These are phyloP conservation scores for Hypoxylon crocopeplum DNA, from an alignment of 495 filamentous ascomycete genomes.

Conservation along the genomic window DNA sequence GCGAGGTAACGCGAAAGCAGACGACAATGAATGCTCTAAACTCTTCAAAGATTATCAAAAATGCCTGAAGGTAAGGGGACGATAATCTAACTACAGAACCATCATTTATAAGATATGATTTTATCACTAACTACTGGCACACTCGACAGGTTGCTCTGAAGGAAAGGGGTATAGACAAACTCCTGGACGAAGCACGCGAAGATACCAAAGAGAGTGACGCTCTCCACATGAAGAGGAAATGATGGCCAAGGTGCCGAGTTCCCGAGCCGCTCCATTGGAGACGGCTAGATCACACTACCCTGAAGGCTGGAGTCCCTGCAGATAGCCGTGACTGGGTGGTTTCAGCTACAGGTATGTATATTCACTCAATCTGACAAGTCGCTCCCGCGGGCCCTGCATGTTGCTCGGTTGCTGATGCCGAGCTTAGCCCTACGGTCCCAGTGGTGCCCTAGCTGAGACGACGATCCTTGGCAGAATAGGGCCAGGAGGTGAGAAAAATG, in stretches of 20 bases:
- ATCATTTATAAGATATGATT: constrained; percentile 11
- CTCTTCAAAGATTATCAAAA: constrained; percentile 86
- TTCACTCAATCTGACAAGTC: too few relatives aligned
- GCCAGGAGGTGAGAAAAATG: constrained; percentile 14
- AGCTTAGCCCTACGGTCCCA: too few relatives aligned
- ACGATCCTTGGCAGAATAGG: too few relatives aligned
- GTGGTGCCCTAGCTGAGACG: too few relatives aligned
- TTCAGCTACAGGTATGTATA: too few relatives aligned
- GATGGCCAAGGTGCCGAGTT: constrained; percentile 11
- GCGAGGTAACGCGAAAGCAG: constrained; percentile 69
- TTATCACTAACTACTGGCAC: constrained; percentile 1
- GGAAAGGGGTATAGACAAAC: constrained; percentile 82
- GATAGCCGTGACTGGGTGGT: too few relatives aligned
- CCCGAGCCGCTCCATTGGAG: neutral
- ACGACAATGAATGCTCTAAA: constrained; percentile 79
- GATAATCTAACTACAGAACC: neutral
- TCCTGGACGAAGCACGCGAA: constrained; percentile 84
- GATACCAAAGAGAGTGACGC: constrained; percentile 81
- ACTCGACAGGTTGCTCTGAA: constrained; percentile 75
- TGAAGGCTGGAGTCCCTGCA: too few relatives aligned
- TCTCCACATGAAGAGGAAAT: constrained; percentile 67
- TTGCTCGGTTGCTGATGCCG: too few relatives aligned
- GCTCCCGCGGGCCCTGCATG: too few relatives aligned
- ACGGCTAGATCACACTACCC: too few relatives aligned
- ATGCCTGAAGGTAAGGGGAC: constrained; percentile 78